Base-by-base conservation (phyloP, 2,329 filamentous ascomycete species). In the Torrubiella hemipterigena region DNA sequence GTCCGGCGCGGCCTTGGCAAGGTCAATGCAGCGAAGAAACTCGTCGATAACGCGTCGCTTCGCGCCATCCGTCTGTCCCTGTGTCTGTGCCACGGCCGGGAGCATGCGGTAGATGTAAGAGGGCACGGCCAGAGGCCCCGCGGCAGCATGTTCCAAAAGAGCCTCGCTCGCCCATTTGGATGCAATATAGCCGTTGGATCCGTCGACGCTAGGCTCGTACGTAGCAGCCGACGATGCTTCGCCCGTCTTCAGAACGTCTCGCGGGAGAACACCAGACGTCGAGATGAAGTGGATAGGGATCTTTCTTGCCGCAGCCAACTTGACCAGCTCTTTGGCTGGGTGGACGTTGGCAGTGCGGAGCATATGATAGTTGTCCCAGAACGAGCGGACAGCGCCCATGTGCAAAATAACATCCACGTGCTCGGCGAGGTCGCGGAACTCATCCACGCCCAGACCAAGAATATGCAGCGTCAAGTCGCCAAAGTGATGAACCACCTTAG, bases 341-440 rank as follows among this genome's bases (percentile, higher is more conserved):
- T 36, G 12, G 3, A 63, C 38, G 35, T 66, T 65, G 17, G 43
- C 33, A 2, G 31, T 27, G 3, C 48, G 43, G 0, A 65, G 44
- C 0, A 47, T 42, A 7, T 42, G 18, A 39, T 63, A 66, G 2
- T 44, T 42, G 17, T 63, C 53, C 38, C 47, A 35, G 42, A 48
- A 60, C 6, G 45, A 55, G 11, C 49, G 46, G 14, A 57, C 52
- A n/a, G 63, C 62, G 7, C 60, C 68, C 31, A 51, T 56, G 45
- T 72, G n/a, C n/a, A n/a, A n/a, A n/a, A n/a, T n/a, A n/a, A n/a
- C n/a, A n/a, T n/a, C n/a, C n/a, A n/a, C n/a, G n/a, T n/a, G n/a
- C n/a, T n/a, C n/a, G n/a, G n/a, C n/a, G 77, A 45, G 18, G 3
- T 21, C 20, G 7, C 15, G 6, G 26, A n/a, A n/a, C n/a, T n/a